These are phyloP conservation scores for Pichia kudriavzevii DNA, from an alignment of 1,139 yeast genomes.

Conservation along the genomic window DNA sequence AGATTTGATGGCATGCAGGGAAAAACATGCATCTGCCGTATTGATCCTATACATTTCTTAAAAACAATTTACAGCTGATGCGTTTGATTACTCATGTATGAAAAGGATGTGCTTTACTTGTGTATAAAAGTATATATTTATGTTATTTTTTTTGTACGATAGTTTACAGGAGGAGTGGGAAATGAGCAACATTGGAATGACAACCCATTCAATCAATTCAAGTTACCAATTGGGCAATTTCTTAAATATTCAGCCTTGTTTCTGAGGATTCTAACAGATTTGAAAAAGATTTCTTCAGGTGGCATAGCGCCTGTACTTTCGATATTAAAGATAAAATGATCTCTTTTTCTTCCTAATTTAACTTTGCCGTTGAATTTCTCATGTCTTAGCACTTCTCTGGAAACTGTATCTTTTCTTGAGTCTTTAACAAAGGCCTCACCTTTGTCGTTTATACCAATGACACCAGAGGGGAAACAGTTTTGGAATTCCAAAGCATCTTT, in stretches of 20 bases:
- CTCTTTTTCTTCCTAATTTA: slow-evolving; percentile 82
- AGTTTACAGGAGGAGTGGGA: too few relatives aligned
- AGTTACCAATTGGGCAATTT: slow-evolving; percentile 66
- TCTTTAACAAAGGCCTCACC: slow-evolving; percentile 79
- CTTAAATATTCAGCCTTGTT: slow-evolving; percentile 79
- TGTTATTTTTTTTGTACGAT: background rate
- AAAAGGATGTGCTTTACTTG: background rate
- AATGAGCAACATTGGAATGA: background rate
- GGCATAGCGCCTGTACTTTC: slow-evolving; percentile 96
- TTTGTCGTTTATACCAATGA: slow-evolving; percentile 60
- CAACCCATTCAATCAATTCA: slow-evolving; percentile 15
- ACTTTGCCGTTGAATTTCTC: slow-evolving; percentile 85
- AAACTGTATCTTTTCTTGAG: slow-evolving; percentile 90
- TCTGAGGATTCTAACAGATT: slow-evolving; percentile 76
- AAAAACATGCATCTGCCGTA: slow-evolving; percentile 26
- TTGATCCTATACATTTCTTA: slow-evolving; percentile 28
- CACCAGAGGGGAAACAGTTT: slow-evolving; percentile 90
- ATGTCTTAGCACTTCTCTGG: slow-evolving; percentile 92
- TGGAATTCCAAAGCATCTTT: slow-evolving; percentile 72
- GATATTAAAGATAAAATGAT: slow-evolving; percentile 87
- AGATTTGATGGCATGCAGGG: slow-evolving; percentile 39
- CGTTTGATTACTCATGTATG: background rate
- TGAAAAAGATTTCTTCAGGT: slow-evolving; percentile 91
- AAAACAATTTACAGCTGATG: background rate
- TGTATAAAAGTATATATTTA: background rate